These are phyloP conservation scores for Candida albicans DNA, from an alignment of 1,139 yeast genomes.

Conservation along the genomic window DNA sequence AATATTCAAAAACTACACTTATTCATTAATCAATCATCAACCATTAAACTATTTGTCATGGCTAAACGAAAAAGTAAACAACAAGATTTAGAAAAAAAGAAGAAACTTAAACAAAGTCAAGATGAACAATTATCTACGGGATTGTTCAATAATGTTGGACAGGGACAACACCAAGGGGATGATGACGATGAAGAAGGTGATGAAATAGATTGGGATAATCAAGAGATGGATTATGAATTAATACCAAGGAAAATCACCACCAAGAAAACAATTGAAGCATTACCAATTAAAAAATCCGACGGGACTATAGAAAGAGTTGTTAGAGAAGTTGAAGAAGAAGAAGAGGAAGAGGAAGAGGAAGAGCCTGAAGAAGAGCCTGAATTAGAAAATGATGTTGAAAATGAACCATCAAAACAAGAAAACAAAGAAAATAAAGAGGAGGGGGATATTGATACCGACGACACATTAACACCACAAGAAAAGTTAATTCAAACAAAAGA, in stretches of 20 bases:
- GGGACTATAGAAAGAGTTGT: conserved; percentile 71
- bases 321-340: conserved; percentile 34
- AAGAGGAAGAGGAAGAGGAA: conserved; percentile 20
- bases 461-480: conserved; percentile 56
- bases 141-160: conserved; percentile 30
- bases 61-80: conserved; percentile 51
- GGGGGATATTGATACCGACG: no score
- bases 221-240: conserved; percentile 69
- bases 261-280: conserved; percentile 58
- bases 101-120: conserved; percentile 48
- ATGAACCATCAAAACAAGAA: conserved; percentile 18
- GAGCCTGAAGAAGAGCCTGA: conserved; percentile 22
- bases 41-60: no score
- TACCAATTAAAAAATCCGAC: conserved; percentile 75
- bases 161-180: conserved; percentile 15
- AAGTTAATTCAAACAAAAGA: conserved; percentile 67
- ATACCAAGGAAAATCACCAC: conserved; percentile 50
- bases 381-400: conserved; percentile 23
- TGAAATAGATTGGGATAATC: conserved; percentile 49
- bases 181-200: conserved; percentile 17
- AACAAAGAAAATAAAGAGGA: conserved; percentile 42
- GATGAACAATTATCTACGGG: conserved; percentile 50
- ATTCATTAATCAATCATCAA: not conserved
- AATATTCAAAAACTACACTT: not conserved
- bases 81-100: conserved; percentile 46